A percentile compares a stretch with the other conserved stretches of the same genome.
These are phyloP conservation scores for Pouteria glomerata DNA, from an alignment of 148 eudicot species.

Conservation along the genomic window DNA sequence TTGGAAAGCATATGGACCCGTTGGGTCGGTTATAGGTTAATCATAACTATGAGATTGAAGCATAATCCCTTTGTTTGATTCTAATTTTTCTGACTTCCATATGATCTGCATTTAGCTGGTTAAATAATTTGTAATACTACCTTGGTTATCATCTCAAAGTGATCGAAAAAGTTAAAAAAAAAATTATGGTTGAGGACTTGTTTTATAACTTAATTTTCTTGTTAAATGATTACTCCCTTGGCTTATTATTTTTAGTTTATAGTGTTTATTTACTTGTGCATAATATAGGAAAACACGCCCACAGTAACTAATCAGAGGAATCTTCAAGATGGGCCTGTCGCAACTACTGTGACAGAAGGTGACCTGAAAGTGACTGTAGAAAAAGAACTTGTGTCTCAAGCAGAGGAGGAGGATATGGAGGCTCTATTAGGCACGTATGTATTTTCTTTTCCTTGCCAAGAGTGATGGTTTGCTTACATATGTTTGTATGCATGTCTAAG, in stretches of 20 bases:
- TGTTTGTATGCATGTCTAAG: background rate
- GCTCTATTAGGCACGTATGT: constrained; percentile 96
- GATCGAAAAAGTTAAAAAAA: background rate
- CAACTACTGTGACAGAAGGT: constrained; percentile 37
- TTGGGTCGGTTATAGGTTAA: background rate
- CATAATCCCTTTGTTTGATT: background rate
- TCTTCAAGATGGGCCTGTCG: constrained; percentile 59
- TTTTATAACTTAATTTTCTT: constrained; percentile 1
- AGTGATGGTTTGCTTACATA: background rate
- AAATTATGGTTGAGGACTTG: background rate
- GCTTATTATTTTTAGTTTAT: background rate
- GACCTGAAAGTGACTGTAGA: constrained; percentile 87
- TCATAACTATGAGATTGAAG: background rate
- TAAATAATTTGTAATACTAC: background rate
- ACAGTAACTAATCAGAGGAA: constrained; percentile 39
- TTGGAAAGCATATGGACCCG: background rate
- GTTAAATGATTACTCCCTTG: background rate
- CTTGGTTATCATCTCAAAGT: background rate
- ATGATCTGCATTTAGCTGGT: background rate
- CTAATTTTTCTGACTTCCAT: background rate
- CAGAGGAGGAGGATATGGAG: constrained; percentile 99
- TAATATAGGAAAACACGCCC: constrained; percentile 68
- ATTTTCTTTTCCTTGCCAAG: constrained; percentile 5
- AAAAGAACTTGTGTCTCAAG: constrained; percentile 89
- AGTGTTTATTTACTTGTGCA: background rate